Conservation (phyloP, 106 monocot genomes). For the Platanthera zijinensis region DNA sequence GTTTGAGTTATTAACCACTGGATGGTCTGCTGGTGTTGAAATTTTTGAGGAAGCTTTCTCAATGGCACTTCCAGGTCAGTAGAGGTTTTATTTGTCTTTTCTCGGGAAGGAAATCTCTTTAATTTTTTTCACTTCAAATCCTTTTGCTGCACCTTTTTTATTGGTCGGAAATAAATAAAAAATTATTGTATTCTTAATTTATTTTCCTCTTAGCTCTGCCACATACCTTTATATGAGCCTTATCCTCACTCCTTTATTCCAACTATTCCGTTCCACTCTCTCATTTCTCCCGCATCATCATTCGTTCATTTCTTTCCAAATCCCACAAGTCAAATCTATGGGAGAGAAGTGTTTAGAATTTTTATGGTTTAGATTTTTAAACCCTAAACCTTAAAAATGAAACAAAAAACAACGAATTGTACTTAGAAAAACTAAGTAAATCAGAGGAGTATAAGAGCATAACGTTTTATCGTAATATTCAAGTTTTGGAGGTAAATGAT, state of each 20-base stretch:
- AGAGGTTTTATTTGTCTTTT: neutral
- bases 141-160: neutral
- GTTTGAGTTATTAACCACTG: slow-evolving; percentile 68
- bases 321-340: neutral
- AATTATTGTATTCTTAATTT: neutral
- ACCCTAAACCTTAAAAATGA: too few relatives aligned
- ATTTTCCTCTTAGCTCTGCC: neutral
- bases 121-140: neutral
- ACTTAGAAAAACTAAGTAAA: too few relatives aligned
- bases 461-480: too few relatives aligned
- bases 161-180: neutral
- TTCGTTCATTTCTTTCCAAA: neutral
- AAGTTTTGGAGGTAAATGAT: too few relatives aligned
- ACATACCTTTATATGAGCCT: neutral
- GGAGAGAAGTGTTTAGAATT: neutral
- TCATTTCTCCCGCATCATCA: neutral
- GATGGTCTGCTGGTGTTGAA: slow-evolving; percentile 46
- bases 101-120: neutral
- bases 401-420: too few relatives aligned
- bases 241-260: neutral
- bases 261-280: neutral
- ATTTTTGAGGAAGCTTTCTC: slow-evolving; percentile 69
- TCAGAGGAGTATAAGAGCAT: too few relatives aligned
- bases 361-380: neutral
- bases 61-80: slow-evolving; percentile 70